A percentile compares a stretch with the other conserved stretches of the same genome.
Evolutionary conservation across 1,284 basidiomycete genomes (phyloP).

Genomic region (Leccinum glutinopallens): DNA sequence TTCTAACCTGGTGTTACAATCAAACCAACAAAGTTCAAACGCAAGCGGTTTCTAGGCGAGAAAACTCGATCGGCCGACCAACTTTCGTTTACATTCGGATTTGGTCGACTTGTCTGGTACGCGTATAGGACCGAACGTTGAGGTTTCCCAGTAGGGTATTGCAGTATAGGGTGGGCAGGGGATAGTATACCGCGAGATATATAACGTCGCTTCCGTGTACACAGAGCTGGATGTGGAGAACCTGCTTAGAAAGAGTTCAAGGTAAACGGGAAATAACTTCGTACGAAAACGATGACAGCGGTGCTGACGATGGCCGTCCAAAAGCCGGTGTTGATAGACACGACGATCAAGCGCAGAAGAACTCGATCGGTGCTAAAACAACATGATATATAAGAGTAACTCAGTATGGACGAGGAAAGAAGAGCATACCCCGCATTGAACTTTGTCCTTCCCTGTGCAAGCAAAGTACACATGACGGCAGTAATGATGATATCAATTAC

Average conservation of each 20-base stretch:
- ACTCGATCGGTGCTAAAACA: conserved; percentile 1
- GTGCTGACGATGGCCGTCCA: neutral
- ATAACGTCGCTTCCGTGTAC: neutral
- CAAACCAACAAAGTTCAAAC: no score
- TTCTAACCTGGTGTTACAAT: no score
- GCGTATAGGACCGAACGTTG: neutral
- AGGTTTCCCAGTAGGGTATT: conserved; percentile 4
- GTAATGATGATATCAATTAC: conserved; percentile 1
- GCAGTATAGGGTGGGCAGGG: neutral
- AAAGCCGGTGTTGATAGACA: conserved; percentile 3
- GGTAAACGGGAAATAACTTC: neutral
- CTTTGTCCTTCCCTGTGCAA: conserved; percentile 5
- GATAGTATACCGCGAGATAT: neutral
- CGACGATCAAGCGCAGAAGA: neutral
- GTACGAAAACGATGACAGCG: neutral
- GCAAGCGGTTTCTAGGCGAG: no score
- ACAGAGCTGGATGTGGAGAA: neutral
- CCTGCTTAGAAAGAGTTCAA: neutral
- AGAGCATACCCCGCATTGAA: neutral
- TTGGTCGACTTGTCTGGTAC: no score
- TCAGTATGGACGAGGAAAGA: neutral
- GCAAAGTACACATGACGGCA: conserved; percentile 2
- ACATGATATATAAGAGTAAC: neutral
- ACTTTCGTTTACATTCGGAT: no score
- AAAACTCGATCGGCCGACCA: no score